Base-by-base conservation (phyloP, 495 filamentous ascomycete species). In the Penicillium atrosanguineum region DNA sequence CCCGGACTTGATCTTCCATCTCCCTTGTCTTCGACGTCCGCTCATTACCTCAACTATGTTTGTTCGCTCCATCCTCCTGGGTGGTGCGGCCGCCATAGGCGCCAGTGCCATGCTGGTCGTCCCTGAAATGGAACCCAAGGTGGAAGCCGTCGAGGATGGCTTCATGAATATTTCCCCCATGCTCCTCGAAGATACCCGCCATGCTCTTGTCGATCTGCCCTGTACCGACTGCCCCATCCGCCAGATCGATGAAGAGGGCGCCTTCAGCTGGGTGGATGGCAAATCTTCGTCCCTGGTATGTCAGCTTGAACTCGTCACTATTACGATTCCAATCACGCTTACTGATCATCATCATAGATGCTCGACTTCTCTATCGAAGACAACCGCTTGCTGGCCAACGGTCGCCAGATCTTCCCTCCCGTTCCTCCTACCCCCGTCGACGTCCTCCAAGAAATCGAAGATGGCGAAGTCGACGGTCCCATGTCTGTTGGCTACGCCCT, bases 151-250 rank as follows among this genome's bases (percentile, higher is more conserved):
- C 34, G 58, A 67, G 25, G 57, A 55, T 29, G 69, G 65, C 19
- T 62, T 69, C 31, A 40, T 68, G 41, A 57, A 48, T 19, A 37
- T 69, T 14, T 57, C 69, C 21, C 68, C 70, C 0, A 20, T 73
- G 28, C 56, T 66, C 34, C 43, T 65, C n/a, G 56, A 65, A 28
- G 62, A 70, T 21, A 55, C 64, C 7, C 63, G 62, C 29, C 61
- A 66, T 43, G 62, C 68, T 42, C 55, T 62, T 6, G 52, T 81
- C 38, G 62, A 67, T 11, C 57, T 81, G 9, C 61, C 68, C 37
- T 82, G 79, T 60, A 68, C 69, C 20, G 73, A 74, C 23, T 82
- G 79, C 48, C 77, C 75, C 0, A 76, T 73, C 69, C 73, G 62
- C 36, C 61, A 64, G 61, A 54, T 63, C 19, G 59, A 53, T 9